Base-by-base conservation (phyloP, 2,329 filamentous ascomycete genomes). In the Cephalotrichum gorgonifer region DNA sequence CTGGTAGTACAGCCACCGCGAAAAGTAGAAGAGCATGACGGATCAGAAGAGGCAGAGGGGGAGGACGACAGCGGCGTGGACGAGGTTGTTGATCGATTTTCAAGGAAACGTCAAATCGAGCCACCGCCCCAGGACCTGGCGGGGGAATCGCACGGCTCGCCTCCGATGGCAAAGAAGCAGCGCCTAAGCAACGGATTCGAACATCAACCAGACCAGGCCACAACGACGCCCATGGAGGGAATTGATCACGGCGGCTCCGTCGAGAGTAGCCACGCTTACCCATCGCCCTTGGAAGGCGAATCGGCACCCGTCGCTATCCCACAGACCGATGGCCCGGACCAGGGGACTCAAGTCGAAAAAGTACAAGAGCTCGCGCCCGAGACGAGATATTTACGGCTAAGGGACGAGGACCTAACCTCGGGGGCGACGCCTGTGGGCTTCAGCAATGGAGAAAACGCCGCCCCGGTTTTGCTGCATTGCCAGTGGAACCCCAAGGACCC, bases 401-500 rank as follows among this genome's bases (percentile, higher is more conserved):
- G 64, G 60, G 55, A 64, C 59, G 55, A 57, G 57, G 58, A 63
- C 57, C 62, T 65, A 38, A 62, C 65, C 45, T 57, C 64, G 51
- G 64, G 66, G 23, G 64, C 67, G 54, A 56, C 35, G 17, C 35
- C 35, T 22, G 5, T 4, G 2, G 35, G 17, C 35, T 11, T 58
- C 50, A 41, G 28, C 27, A 31, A 15, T 53, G 56, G 59, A 61
- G 74, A 78, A 60, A 76, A 73, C 58, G 70, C n/a, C n/a, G n/a
- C 71, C 65, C 77, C 79, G 61, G 73, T 81, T 59, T 67, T 83
- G 64, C 72, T 83, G 69, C 78, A 82, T 65, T 83, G 79, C 74
- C 78, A 81, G 72, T 84, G 79, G 77, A 82, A 77, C 71, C 80
- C 80, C 57, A 72, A 64, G 65, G 74, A 83, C 70, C 75, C 79